Evolutionary conservation across 164 flowering plant species (phyloP), one percentile per base, ranked within the genome.

Genomic region (Protea cynaroides): DNA sequence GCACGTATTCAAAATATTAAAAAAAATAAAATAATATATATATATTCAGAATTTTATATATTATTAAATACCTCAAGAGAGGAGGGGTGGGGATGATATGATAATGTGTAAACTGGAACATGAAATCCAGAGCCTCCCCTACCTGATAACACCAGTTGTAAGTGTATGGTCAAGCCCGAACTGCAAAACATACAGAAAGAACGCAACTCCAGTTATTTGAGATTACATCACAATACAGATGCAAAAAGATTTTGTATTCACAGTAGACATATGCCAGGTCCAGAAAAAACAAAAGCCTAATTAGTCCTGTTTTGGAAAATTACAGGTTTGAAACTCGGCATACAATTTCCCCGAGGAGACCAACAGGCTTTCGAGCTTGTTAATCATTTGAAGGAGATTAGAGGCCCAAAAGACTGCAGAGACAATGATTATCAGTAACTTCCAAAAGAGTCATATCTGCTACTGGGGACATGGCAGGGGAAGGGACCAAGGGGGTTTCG

Each of bases 141-240:
- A 93, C 98, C 98, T 93, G 78, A 93, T 93, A 61, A 93, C 98
- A 66, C 98, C 98, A 36, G 98, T 93, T 62, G 98, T 93, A 67
- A 93, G 96, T 22, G 98, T 93, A 71, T 93, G 98, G 70, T 93
- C 98, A 71, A 93, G 94, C 64, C 97, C 98, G 80, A 93, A 93
- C 98, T 93, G 96, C 80, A 77, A 59, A 40, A 59, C 46, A 72
- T 17, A 64, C 43, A 0, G 36, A 63, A 65, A 18, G 54, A 50
- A 46, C 54, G 12, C 49, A 59, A 56, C 1, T 29, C 29, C 14
- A 17, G 61, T 56, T 25, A 34, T 22, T 51, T 12, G 23, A 19
- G 36, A n/a, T 12, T 50, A 43, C 1, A 43, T 19, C 11, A 7
- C 44, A 9, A 54, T 21, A 62, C 15, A 21, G 38, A 6, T 22